Evolutionary conservation across 495 filamentous ascomycete genomes (phyloP), one percentile per base, ranked within the genome.

Genomic region (Penicillium canescens): DNA sequence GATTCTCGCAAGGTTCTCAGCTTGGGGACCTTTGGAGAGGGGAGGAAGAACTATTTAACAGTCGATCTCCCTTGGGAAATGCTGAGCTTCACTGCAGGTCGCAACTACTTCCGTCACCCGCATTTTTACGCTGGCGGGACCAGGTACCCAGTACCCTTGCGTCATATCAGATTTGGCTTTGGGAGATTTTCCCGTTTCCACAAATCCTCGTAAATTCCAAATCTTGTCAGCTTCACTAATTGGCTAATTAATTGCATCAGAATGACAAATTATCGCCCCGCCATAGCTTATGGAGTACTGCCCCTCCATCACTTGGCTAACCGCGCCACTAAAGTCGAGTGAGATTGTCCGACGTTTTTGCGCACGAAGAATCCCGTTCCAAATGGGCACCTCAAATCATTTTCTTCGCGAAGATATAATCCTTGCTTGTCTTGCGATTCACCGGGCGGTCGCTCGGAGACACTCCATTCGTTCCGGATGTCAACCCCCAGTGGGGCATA

Each of bases 391-490:
- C 31, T 14, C 36, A 56, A 37, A 8, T 59, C 52, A 33, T 37
- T 31, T 39, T 46, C n/a, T 23, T 54, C 37, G 13, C 43, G 56
- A 14, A 59, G 34, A 34, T 41, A 38, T 42, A 55, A 34, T 38
- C 31, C 46, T n/a, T 34, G 44, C 38, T 42, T 24, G 42, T 14
- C 31, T 33, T 47, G 23, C 23, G 23, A 20, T 26, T 46, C 52
- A 33, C 28, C 11, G 6, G 18, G 6, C 11, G 18, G 14, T 4
- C 5, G 40, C 35, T 40, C 42, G 21, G 34, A 41, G 12, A 62
- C 46, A 83, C 72, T 82, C 85, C 87, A 89, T 67, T 84, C 82
- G 23, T 80, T 83, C 47, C 80, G 81, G 60, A 91, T 87, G 39
- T 87, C 80, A 50, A 84, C 65, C 18, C 79, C 80, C 60, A 81